Percentiles rank a stretch among this genome's conserved stretches.
Evolutionary conservation across 2,329 filamentous ascomycete species (phyloP).

Genomic region (Leptographium procerum): DNA sequence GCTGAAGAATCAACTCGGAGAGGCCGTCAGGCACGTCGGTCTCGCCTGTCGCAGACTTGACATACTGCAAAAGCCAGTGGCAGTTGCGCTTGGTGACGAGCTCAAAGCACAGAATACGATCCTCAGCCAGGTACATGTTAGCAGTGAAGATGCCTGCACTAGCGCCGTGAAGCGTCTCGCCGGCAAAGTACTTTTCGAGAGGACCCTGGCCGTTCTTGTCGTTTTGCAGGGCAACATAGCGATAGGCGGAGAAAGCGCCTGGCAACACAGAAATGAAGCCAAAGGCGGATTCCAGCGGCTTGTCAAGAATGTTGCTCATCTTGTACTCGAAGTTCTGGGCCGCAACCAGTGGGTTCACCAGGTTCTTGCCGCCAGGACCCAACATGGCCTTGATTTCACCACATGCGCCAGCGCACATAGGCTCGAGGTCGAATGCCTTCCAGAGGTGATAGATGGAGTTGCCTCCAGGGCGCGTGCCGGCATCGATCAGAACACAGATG

Average conservation of each 20-base stretch:
- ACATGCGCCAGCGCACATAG: conserved; percentile 94
- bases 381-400: conserved; percentile 99
- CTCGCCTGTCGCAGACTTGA: conserved; percentile 94
- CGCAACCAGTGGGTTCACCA: conserved; percentile 86
- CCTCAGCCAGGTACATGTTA: conserved; percentile 98
- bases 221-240: conserved; percentile 88
- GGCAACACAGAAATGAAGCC: conserved; percentile 96
- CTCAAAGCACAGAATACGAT: conserved; percentile 98
- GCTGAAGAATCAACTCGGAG: conserved; percentile 88
- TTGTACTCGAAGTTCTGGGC: conserved; percentile 99
- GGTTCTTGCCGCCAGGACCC: conserved; percentile 68
- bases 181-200: conserved; percentile 91
- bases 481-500: conserved; percentile 91
- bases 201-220: conserved; percentile 91
- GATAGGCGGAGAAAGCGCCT: conserved; percentile 96
- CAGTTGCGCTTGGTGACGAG: conserved; percentile 95
- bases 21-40: conserved; percentile 93
- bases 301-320: conserved; percentile 98
- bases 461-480: conserved; percentile 85
- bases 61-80: conserved; percentile 94
- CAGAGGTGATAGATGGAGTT: conserved; percentile 96
- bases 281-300: conserved; percentile 92
- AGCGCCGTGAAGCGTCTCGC: conserved; percentile 88
- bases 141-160: conserved; percentile 95
- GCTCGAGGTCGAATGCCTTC: conserved; percentile 96